Evolutionary conservation across 805 yeast genomes (phyloP).

Genomic region (Metschnikowia borealis): DNA sequence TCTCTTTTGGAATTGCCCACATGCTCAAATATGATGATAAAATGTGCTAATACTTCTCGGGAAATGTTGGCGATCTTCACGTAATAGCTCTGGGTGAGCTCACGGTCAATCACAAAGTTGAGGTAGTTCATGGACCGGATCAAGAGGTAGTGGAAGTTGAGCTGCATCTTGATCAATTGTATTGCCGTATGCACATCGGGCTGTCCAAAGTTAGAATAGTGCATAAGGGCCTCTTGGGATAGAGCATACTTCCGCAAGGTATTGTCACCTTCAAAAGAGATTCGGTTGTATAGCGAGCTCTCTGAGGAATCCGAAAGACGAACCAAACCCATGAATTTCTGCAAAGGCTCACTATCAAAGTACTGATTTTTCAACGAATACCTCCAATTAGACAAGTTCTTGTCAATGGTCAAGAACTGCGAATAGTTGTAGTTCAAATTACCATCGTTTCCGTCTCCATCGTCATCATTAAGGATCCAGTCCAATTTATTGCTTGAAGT

Average conservation of each 20-base stretch:
- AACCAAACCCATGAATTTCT: slow-evolving; percentile 29
- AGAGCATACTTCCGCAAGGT: slow-evolving; percentile 10
- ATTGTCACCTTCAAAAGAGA: slow-evolving; percentile 20
- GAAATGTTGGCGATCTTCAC: slow-evolving; percentile 35
- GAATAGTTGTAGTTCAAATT: slow-evolving; percentile 42
- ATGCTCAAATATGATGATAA: slow-evolving; percentile 35
- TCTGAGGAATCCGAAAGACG: slow-evolving; percentile 19
- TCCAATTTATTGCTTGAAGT: slow-evolving; percentile 26
- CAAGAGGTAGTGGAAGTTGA: slow-evolving; percentile 41
- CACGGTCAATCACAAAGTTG: slow-evolving; percentile 38
- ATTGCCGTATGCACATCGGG: slow-evolving; percentile 38
- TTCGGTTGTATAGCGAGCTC: slow-evolving; percentile 31
- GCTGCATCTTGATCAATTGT: slow-evolving; percentile 39
- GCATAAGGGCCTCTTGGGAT: slow-evolving; percentile 16
- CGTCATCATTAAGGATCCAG: slow-evolving; percentile 44
- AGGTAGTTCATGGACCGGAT: slow-evolving; percentile 41
- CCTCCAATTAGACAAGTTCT: slow-evolving; percentile 40
- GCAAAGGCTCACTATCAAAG: slow-evolving; percentile 24
- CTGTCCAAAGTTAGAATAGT: slow-evolving; percentile 29
- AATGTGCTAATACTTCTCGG: slow-evolving; percentile 36
- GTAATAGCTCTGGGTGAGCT: slow-evolving; percentile 33
- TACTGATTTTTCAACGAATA: slow-evolving; percentile 29
- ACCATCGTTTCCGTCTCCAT: slow-evolving; percentile 47
- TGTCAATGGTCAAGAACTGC: slow-evolving; percentile 41
- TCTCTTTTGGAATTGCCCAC: slow-evolving; percentile 19